phyloP scores from a whole-genome alignment of 179 eudicot species.

The Beta corolliflora region DNA sequence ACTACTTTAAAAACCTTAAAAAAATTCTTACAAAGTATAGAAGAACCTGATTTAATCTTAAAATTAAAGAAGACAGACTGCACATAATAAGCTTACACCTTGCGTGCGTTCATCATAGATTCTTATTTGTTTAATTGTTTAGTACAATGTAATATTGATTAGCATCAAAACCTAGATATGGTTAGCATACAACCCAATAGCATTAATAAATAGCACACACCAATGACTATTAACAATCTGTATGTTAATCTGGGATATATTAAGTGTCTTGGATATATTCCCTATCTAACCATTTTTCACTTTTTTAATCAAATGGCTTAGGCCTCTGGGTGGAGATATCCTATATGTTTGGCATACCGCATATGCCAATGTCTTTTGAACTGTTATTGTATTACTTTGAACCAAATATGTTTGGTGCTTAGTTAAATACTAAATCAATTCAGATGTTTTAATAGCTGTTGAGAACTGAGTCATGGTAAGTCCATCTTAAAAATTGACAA shows the following conservation, averaged over 20 bases:
- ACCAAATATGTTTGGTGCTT: neutral
- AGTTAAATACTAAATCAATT: neutral
- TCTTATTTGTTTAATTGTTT: neutral
- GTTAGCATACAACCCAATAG: neutral
- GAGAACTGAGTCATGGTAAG: too few relatives aligned
- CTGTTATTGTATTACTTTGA: constrained; percentile 13
- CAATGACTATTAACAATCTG: neutral
- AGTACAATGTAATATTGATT: neutral
- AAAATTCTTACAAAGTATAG: neutral
- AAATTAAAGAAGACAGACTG: neutral
- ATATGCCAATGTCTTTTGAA: constrained; percentile 15
- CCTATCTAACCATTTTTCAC: neutral
- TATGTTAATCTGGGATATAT: neutral
- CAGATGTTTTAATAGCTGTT: too few relatives aligned
- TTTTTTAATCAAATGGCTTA: neutral
- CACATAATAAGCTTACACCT: neutral
- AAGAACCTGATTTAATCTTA: neutral
- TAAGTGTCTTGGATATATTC: neutral
- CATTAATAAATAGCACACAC: neutral
- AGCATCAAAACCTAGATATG: constrained; percentile 5
- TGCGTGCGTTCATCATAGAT: constrained; percentile 12
- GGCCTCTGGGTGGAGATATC: neutral
- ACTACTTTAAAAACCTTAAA: neutral
- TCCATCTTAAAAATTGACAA: too few relatives aligned
- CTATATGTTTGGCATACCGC: constrained; percentile 6